These are phyloP conservation scores for Xylaria sp. DNA, from an alignment of 495 filamentous ascomycete genomes.

Conservation along the genomic window DNA sequence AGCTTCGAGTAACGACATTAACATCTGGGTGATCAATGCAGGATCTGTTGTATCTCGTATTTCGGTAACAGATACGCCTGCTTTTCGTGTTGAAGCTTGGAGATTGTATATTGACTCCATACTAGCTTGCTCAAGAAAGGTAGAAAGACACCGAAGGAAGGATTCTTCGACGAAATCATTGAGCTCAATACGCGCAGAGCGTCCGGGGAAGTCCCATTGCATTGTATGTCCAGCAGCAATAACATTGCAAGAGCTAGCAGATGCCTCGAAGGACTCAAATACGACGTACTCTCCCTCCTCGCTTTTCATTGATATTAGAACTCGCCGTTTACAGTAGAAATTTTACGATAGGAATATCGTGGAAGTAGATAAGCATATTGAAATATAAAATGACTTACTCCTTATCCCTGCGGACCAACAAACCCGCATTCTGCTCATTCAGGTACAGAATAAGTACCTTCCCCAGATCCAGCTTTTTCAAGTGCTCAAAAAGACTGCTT, in stretches of 20 bases:
- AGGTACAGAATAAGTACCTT: constrained; percentile 56
- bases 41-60: constrained; percentile 62
- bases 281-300: constrained; percentile 34
- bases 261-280: constrained; percentile 66
- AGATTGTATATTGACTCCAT: constrained; percentile 62
- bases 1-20: constrained; percentile 63
- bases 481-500: constrained; percentile 42
- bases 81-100: constrained; percentile 57
- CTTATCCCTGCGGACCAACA: constrained; percentile 53
- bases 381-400: constrained; percentile 44
- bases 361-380: constrained; percentile 13
- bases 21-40: constrained; percentile 58
- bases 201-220: constrained; percentile 51
- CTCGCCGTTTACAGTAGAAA: neutral
- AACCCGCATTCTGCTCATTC: constrained; percentile 61
- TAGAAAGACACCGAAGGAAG: constrained; percentile 58
- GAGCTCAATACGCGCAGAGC: constrained; percentile 51
- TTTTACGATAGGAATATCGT: neutral
- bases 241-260: constrained; percentile 55
- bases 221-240: constrained; percentile 43
- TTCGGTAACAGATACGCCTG: constrained; percentile 53
- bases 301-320: constrained; percentile 19
- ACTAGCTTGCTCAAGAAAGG: constrained; percentile 66
- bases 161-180: constrained; percentile 46
- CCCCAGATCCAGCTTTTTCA: constrained; percentile 41